These are phyloP conservation scores for Orbilia blumenaviensis DNA, from an alignment of 2,329 filamentous ascomycete species.

Conservation along the genomic window DNA sequence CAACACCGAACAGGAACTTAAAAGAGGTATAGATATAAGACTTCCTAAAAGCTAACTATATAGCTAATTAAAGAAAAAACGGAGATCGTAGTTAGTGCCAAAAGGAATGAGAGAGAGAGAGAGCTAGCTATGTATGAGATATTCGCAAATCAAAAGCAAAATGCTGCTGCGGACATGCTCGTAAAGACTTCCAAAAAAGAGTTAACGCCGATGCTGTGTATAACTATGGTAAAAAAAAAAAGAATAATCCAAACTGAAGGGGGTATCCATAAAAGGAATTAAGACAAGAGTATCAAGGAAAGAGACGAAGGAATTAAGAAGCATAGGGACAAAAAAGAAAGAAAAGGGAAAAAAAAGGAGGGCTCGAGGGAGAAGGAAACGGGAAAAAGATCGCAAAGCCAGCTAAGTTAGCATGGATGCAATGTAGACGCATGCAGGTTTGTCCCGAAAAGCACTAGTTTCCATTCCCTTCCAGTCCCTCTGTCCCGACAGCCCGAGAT, in stretches of 20 bases:
- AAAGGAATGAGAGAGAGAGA: too few species aligned
- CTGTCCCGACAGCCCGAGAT: background rate
- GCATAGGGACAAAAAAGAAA: background rate
- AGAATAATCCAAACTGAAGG: background rate
- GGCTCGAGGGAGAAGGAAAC: background rate
- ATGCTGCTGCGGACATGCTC: background rate
- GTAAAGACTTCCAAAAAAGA: background rate
- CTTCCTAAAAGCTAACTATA: too few species aligned
- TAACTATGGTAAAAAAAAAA: conserved; percentile 2
- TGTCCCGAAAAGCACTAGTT: conserved; percentile 6
- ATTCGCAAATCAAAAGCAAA: too few species aligned
- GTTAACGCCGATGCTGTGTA: conserved; percentile 14
- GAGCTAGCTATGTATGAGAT: too few species aligned
- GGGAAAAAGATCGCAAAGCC: background rate
- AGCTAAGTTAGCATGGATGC: background rate
- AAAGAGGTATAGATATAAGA: too few species aligned
- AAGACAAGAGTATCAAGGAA: background rate
- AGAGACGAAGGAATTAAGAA: background rate
- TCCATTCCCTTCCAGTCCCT: background rate
- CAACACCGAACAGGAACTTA: background rate
- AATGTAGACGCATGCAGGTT: conserved; percentile 6
- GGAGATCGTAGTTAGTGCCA: too few species aligned
- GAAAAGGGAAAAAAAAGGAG: background rate
- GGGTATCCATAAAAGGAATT: conserved; percentile 24
- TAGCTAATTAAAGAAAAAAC: too few species aligned